Conservation (phyloP, 441 rosid species). For the Populus hybrid region DNA sequence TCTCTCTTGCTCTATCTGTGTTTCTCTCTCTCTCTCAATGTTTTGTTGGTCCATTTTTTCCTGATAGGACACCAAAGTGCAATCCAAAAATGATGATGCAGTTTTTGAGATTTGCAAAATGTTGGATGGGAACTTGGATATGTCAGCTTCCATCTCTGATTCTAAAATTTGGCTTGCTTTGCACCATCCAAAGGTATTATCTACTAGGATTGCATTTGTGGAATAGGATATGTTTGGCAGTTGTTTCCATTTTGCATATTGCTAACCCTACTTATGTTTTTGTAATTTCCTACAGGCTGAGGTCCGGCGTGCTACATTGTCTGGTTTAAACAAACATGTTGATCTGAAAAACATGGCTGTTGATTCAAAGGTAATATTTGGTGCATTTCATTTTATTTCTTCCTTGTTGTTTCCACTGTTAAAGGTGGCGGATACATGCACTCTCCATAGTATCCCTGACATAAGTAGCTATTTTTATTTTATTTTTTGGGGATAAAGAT, state of each 20-base stretch:
- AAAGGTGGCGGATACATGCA: background rate
- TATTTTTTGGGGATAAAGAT: background rate
- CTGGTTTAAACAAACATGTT: constrained; percentile 50
- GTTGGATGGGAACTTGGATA: constrained; percentile 65
- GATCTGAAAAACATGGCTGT: constrained; percentile 41
- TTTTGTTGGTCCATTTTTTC: constrained; percentile 17
- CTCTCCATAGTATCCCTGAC: background rate
- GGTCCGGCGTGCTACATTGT: constrained; percentile 73
- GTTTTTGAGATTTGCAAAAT: constrained; percentile 50
- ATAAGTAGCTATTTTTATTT: background rate
- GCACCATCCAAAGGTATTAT: constrained; percentile 85
- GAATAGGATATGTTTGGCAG: background rate
- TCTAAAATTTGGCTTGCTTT: constrained; percentile 87
- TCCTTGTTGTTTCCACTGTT: constrained; percentile 7
- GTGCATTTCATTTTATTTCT: constrained; percentile 9
- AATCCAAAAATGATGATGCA: constrained; percentile 51
- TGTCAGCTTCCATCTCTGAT: constrained; percentile 46
- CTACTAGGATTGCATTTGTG: constrained; percentile 6
- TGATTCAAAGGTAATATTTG: constrained; percentile 62
- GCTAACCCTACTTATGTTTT: constrained; percentile 19
- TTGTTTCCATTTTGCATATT: constrained; percentile 16
- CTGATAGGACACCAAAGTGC: constrained; percentile 50
- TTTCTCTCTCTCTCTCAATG: background rate
- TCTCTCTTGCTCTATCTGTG: constrained; percentile 4
- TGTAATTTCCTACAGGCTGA: constrained; percentile 56